phyloP scores from a whole-genome alignment of 768 basidiomycete genomes.

The Tylopilus vinaceipallidus region DNA sequence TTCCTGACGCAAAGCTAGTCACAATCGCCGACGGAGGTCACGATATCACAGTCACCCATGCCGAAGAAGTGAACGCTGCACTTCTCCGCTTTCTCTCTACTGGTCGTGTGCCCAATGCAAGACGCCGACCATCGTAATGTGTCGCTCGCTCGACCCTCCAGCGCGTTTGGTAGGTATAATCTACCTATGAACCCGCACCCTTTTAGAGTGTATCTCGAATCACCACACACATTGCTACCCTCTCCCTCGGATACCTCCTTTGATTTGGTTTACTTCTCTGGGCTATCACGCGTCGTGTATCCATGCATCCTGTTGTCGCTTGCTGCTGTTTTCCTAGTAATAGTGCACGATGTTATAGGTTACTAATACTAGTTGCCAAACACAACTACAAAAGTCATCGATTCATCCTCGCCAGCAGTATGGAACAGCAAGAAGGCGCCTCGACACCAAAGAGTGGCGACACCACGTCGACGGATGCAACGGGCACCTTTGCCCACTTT shows the following conservation, averaged over 20 bases:
- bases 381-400: neutral
- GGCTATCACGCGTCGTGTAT: neutral
- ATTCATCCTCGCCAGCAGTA: neutral
- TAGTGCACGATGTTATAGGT: constrained; percentile 14
- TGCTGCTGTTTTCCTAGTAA: neutral
- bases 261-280: neutral
- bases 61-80: constrained; percentile 29
- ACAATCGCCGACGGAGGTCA: constrained; percentile 31
- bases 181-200: neutral
- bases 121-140: neutral
- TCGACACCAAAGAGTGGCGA: neutral
- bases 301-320: constrained; percentile 12
- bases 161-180: neutral
- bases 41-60: constrained; percentile 33
- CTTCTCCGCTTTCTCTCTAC: constrained; percentile 28
- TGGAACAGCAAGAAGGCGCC: constrained; percentile 6
- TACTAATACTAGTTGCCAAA: neutral
- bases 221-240: constrained; percentile 1
- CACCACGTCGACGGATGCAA: constrained; percentile 14
- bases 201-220: neutral
- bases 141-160: neutral
- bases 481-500: constrained; percentile 22
- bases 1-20: constrained; percentile 29
- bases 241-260: constrained; percentile 1
- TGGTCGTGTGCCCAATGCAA: neutral